A percentile compares a stretch with the other conserved stretches of the same genome.
phyloP scores from a whole-genome alignment of 2,329 filamentous ascomycete species.

The Clonostachys rhizophaga region DNA sequence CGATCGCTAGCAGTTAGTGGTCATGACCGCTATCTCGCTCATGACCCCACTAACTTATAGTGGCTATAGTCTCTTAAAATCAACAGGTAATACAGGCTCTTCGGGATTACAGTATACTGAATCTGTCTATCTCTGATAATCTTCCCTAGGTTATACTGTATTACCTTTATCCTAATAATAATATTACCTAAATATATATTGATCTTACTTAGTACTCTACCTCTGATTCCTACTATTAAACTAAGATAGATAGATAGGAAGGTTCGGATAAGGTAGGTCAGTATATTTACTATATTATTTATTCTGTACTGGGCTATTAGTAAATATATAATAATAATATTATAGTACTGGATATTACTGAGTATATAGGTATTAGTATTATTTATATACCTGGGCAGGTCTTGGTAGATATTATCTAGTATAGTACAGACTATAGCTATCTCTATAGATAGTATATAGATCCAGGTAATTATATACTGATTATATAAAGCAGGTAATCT shows the following conservation, averaged over 20 bases:
- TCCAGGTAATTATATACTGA: conserved; percentile 10
- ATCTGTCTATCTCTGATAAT: background rate
- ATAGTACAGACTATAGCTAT: conserved; percentile 7
- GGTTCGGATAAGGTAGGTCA: conserved; percentile 3
- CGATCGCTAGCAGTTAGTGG: too few species aligned
- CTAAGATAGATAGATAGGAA: conserved; percentile 6
- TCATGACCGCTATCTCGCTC: too few species aligned
- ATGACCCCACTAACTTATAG: too few species aligned
- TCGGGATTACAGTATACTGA: too few species aligned
- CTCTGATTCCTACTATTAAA: conserved; percentile 18
- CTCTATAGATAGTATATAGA: conserved; percentile 9
- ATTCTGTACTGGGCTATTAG: conserved; percentile 7
- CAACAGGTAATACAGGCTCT: too few species aligned
- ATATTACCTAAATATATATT: conserved; percentile 12
- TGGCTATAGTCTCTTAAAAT: too few species aligned
- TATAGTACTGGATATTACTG: conserved; percentile 5
- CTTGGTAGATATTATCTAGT: conserved; percentile 7
- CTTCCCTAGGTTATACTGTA: conserved; percentile 13
- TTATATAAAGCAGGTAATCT: background rate
- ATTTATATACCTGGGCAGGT: background rate
- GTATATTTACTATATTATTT: conserved; percentile 6
- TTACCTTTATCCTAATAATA: conserved; percentile 10
- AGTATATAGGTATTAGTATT: conserved; percentile 8
- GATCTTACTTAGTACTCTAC: conserved; percentile 10
- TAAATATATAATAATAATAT: conserved; percentile 8